Evolutionary conservation across 768 basidiomycete genomes (phyloP).

Genomic region (Tephrocybe sp.): DNA sequence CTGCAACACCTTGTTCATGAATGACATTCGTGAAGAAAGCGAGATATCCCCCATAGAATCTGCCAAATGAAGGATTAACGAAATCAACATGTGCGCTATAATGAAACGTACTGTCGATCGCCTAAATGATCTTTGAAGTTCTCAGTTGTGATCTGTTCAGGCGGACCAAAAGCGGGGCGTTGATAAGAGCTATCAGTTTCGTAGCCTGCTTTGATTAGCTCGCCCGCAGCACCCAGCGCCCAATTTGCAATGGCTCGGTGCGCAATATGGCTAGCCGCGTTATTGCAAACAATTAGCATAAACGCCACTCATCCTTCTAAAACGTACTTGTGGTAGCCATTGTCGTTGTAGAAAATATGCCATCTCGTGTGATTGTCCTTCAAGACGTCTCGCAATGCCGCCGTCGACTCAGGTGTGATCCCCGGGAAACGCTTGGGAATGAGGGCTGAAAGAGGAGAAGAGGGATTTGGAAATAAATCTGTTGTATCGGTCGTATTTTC

Average conservation of each 20-base stretch:
- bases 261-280: conserved; percentile 25
- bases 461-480: conserved; percentile 34
- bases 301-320: neutral
- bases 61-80: conserved; percentile 17
- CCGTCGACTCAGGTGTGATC: conserved; percentile 34
- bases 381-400: conserved; percentile 32
- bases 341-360: conserved; percentile 53
- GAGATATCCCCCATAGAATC: conserved; percentile 55
- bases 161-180: conserved; percentile 39
- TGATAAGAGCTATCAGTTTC: conserved; percentile 33
- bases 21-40: conserved; percentile 46
- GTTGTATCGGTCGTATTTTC: too few species aligned
- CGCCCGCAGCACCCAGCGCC: conserved; percentile 25
- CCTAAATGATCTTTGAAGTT: conserved; percentile 60
- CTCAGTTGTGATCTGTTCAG: conserved; percentile 39
- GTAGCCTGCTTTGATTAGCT: conserved; percentile 37
- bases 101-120: conserved; percentile 44
- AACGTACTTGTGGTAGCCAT: conserved; percentile 53
- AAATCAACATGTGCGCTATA: neutral
- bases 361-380: conserved; percentile 49
- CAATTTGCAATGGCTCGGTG: conserved; percentile 29
- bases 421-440: conserved; percentile 33
- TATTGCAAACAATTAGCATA: neutral
- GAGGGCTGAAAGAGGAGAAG: conserved; percentile 24
- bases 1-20: conserved; percentile 37